A percentile compares a stretch with the other conserved stretches of the same genome.
These are phyloP conservation scores for Daldinia concentrica DNA, from an alignment of 495 filamentous ascomycete species.

Conservation along the genomic window DNA sequence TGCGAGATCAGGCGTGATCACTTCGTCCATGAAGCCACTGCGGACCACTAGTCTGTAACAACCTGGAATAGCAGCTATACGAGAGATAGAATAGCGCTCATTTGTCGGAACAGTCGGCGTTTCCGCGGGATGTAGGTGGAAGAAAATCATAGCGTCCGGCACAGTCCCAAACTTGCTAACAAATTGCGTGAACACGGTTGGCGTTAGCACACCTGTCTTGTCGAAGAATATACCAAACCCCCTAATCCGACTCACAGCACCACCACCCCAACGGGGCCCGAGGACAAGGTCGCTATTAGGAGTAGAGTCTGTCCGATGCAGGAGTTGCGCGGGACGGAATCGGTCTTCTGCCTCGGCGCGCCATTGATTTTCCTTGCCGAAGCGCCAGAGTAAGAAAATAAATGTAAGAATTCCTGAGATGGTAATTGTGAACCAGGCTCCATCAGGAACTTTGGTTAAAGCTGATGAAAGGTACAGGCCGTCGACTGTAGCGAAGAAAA, in stretches of 20 bases:
- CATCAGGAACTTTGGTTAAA: conserved; percentile 73
- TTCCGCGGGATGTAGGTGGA: conserved; percentile 68
- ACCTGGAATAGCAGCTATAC: conserved; percentile 58
- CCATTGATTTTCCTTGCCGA: conserved; percentile 80
- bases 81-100: conserved; percentile 53
- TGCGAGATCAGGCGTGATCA: conserved; percentile 70
- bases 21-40: conserved; percentile 75
- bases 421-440: conserved; percentile 78
- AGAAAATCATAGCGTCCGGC: conserved; percentile 68
- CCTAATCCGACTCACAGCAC: conserved; percentile 53
- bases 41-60: conserved; percentile 73
- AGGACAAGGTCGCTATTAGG: conserved; percentile 45
- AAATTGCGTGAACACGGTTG: conserved; percentile 71
- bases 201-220: conserved; percentile 64
- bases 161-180: conserved; percentile 67
- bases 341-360: conserved; percentile 68
- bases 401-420: conserved; percentile 66
- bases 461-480: conserved; percentile 72
- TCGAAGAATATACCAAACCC: conserved; percentile 74
- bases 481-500: conserved; percentile 69
- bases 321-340: conserved; percentile 58
- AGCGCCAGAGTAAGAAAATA: conserved; percentile 76
- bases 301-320: conserved; percentile 46
- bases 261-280: conserved; percentile 56
- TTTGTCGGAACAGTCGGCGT: conserved; percentile 57